Conservation (phyloP, 805 yeast genomes). For the Saccharomycopsis vini region DNA sequence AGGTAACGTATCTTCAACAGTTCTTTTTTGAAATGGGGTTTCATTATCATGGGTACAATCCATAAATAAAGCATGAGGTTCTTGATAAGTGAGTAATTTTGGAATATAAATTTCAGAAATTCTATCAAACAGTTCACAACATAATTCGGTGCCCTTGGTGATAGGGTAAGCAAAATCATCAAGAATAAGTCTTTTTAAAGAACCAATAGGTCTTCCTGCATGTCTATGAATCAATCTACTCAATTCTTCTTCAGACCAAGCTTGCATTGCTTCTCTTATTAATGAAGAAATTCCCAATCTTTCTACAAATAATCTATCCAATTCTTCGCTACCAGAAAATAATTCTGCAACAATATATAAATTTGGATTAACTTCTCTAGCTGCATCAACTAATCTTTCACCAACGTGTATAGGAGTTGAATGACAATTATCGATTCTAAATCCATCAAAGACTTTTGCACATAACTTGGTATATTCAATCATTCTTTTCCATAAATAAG, state of each 20-base stretch:
- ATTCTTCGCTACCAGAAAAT: constrained; percentile 84
- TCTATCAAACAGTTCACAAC: constrained; percentile 22
- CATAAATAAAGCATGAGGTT: constrained; percentile 94
- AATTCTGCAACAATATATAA: constrained; percentile 90
- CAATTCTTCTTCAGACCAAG: constrained; percentile 79
- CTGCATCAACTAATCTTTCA: constrained; percentile 76
- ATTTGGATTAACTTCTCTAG: constrained; percentile 76
- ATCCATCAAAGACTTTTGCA: constrained; percentile 75
- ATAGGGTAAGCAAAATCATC: constrained; percentile 68
- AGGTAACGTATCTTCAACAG: constrained; percentile 89
- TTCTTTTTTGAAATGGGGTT: constrained; percentile 79
- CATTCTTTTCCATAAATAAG: constrained; percentile 85
- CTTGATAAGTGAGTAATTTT: constrained; percentile 49
- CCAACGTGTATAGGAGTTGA: constrained; percentile 96
- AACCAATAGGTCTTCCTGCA: constrained; percentile 95
- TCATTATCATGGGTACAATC: constrained; percentile 97
- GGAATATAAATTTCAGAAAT: constrained; percentile 65
- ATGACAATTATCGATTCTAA: constrained; percentile 91
- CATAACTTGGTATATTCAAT: constrained; percentile 59
- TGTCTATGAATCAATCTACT: constrained; percentile 82
- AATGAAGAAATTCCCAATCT: constrained; percentile 81
- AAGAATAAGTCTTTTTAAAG: constrained; percentile 71
- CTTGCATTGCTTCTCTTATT: constrained; percentile 96
- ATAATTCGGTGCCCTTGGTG: constrained; percentile 10
- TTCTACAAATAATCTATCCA: constrained; percentile 87